phyloP scores from a whole-genome alignment of 345 rosid species.

The Lenwebbia sp. region DNA sequence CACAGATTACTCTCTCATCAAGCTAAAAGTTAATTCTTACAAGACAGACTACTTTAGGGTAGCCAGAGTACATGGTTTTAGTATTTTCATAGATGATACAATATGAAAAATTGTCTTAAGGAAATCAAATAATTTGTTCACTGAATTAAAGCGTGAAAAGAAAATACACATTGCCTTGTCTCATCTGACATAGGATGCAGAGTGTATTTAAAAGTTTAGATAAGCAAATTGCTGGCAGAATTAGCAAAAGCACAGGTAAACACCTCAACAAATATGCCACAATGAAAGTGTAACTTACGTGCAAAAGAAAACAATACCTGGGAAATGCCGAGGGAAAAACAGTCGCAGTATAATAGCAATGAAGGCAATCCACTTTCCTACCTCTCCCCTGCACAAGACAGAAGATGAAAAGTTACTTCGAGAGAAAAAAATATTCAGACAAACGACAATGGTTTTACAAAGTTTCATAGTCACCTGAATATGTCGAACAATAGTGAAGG shows the following conservation, averaged over 20 bases:
- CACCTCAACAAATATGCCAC: not conserved
- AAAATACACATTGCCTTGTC: not conserved
- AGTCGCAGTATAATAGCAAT: slow-evolving; percentile 63
- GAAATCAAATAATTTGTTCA: not conserved
- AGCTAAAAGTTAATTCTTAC: not conserved
- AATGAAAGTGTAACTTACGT: not conserved
- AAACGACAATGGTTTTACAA: not conserved
- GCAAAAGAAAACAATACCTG: slow-evolving; percentile 32
- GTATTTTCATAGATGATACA: not conserved
- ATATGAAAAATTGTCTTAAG: not conserved
- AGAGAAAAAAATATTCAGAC: not conserved
- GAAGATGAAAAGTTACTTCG: not conserved
- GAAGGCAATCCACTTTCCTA: slow-evolving; percentile 93
- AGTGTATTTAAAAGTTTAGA: not conserved
- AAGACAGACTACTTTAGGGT: not conserved
- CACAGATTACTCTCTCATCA: not conserved
- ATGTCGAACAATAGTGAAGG: slow-evolving; percentile 55
- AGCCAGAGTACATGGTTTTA: not conserved
- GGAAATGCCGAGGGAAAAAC: slow-evolving; percentile 69
- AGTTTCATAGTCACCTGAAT: slow-evolving; percentile 38
- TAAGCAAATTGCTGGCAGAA: not conserved
- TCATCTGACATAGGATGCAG: not conserved
- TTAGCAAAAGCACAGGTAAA: not conserved
- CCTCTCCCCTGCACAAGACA: slow-evolving; percentile 53
- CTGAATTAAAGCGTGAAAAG: not conserved